phyloP scores from a whole-genome alignment of 2,329 filamentous ascomycete species.

The Talaromyces sp. region DNA sequence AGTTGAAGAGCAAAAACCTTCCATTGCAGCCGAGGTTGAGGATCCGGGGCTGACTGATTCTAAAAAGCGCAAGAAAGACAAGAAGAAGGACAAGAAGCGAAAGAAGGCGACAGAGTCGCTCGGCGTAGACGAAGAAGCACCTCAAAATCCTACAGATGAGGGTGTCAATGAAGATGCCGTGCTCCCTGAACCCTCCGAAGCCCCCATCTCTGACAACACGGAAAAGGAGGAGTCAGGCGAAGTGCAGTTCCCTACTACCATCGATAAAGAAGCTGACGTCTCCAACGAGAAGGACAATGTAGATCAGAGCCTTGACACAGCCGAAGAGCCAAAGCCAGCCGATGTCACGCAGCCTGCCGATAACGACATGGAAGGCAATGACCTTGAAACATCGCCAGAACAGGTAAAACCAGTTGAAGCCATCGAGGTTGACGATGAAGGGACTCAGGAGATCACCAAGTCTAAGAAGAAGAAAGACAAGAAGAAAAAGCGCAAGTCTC shows the following conservation, averaged over 20 bases:
- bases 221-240: background rate
- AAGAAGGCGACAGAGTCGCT: constrained; percentile 10
- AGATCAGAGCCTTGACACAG: background rate
- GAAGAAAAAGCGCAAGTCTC: constrained; percentile 29
- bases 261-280: background rate
- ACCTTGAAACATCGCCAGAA: background rate
- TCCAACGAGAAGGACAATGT: background rate
- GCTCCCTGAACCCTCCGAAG: background rate
- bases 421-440: background rate
- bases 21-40: background rate
- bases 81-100: constrained; percentile 26
- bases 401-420: background rate
- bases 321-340: background rate
- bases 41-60: constrained; percentile 9
- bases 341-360: background rate
- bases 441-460: constrained; percentile 9
- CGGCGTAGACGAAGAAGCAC: constrained; percentile 20
- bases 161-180: background rate
- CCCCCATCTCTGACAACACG: background rate
- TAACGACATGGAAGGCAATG: background rate
- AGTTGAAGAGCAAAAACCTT: background rate
- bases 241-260: background rate
- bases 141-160: background rate
- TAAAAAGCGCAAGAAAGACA: constrained; percentile 30
- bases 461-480: constrained; percentile 32